Percentiles rank a stretch among this genome's conserved stretches.
phyloP scores from a whole-genome alignment of 306 rosid genomes.

The Trifolium pratense region DNA sequence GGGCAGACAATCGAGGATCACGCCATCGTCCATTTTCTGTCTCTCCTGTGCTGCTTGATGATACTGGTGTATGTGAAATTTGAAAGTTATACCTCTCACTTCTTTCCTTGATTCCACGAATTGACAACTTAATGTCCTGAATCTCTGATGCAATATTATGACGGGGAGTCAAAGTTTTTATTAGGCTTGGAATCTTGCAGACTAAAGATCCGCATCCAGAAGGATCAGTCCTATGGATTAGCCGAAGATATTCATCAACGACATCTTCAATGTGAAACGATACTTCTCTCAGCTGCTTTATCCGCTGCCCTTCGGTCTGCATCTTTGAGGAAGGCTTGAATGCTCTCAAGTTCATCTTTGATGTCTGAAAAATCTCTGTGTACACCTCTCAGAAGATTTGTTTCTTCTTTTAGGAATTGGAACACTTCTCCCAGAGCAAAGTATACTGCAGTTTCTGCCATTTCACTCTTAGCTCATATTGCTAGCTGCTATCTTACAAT shows the following conservation, averaged over 20 bases:
- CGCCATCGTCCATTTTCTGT: not conserved
- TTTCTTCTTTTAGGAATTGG: constrained; percentile 15
- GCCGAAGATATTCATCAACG: not conserved
- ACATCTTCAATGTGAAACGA: constrained; percentile 1
- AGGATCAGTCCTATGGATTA: not conserved
- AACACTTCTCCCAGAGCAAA: constrained; percentile 9
- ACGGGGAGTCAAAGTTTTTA: not conserved
- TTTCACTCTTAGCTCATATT: constrained; percentile 16
- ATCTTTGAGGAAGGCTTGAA: not conserved
- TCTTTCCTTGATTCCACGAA: not conserved
- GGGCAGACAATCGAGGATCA: constrained; percentile 9
- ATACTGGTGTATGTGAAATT: not conserved
- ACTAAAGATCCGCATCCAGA: not conserved
- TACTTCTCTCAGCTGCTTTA: not conserved
- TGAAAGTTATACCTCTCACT: constrained; percentile 22
- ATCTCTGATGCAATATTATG: not conserved
- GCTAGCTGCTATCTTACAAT: not conserved
- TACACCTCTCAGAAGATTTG: not conserved
- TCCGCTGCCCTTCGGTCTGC: not conserved
- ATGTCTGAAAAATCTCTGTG: not conserved
- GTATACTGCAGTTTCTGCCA: constrained; percentile 35
- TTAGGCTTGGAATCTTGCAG: not conserved
- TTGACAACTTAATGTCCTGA: not conserved
- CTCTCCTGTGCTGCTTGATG: not conserved
- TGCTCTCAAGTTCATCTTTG: not conserved